Evolutionary conservation across 768 basidiomycete species (phyloP).

Genomic region (Pleurotus ostreatus): DNA sequence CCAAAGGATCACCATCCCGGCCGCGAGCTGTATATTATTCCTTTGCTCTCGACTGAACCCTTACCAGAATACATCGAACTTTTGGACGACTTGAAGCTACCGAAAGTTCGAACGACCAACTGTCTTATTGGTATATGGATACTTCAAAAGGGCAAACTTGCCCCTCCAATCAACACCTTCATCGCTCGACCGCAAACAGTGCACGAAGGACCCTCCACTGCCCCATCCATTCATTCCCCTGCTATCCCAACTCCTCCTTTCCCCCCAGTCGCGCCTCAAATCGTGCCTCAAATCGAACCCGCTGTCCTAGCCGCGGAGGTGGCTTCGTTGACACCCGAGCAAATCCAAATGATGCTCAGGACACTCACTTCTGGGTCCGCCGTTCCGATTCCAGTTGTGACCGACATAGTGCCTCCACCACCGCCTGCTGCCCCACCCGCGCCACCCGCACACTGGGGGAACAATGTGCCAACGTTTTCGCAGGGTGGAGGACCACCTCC

Average conservation of each 20-base stretch:
- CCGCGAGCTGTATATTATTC: conserved; percentile 84
- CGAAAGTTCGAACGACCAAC: conserved; percentile 56
- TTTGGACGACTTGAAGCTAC: conserved; percentile 69
- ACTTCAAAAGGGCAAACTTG: conserved; percentile 76
- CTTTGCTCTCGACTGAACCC: conserved; percentile 58
- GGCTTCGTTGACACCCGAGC: conserved; percentile 71
- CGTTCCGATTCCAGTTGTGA: conserved; percentile 19
- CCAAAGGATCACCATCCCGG: conserved; percentile 75
- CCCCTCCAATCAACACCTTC: conserved; percentile 26
- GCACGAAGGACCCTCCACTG: conserved; percentile 13
- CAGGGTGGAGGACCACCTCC: conserved; percentile 12
- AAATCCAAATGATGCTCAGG: conserved; percentile 65
- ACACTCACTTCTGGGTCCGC: conserved; percentile 44
- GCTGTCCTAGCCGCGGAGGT: conserved; percentile 66
- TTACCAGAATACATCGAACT: conserved; percentile 86
- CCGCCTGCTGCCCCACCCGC: conserved; percentile 18
- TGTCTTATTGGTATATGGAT: conserved; percentile 83
- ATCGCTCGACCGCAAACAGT: conserved; percentile 16
- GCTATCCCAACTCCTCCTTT: conserved; percentile 22
- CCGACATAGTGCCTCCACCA: conserved; percentile 12
- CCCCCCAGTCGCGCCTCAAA: conserved; percentile 8
- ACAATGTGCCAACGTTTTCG: conserved; percentile 7
- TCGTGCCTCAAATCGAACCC: conserved; percentile 26
- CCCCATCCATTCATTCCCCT: conserved; percentile 9
- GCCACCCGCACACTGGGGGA: not conserved